Base-by-base conservation (phyloP, 2,329 filamentous ascomycete species). In the Colletotrichum liaoningense region DNA sequence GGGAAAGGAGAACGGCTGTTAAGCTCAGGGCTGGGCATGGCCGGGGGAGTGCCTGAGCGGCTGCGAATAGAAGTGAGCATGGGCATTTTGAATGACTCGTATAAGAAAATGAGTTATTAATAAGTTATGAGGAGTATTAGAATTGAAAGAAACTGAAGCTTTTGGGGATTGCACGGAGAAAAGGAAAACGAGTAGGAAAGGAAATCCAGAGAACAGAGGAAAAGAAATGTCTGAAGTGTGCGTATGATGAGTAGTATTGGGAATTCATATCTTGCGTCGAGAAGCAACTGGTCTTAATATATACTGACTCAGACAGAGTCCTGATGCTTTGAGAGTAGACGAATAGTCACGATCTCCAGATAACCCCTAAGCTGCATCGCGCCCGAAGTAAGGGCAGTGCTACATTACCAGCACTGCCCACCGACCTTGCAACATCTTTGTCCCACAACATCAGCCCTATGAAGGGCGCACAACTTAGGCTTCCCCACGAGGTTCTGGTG, bases 361-460 rank as follows among this genome's bases (percentile, higher is more conserved):
- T 12, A n/a, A 49, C 35, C 11, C 46, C 38, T 42, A 19, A 19
- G 54, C 22, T 19, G 12, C 24, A 9, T 24, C 11, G n/a, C 30
- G 49, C 19, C 52, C 26, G 49, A 35, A 46, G n/a, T 42, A 22
- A 24, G 28, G 66, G 66, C 66, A 24, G 57, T 63, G 66, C 58
- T 1, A 1, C 19, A 24, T 24, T 16, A 28, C 46, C 12, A 33
- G 58, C 66, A 63, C 59, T 42, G 33, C 58, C 58, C 49, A 26
- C 46, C 26, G 24, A 5, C 35, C 24, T 26, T 4, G 38, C 58
- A 38, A 46, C 49, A 22, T 63, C 5, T 35, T 14, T 24, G 49
- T 57, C 24, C 16, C 66, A 69, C 35, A 38, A 30, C 33, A n/a
- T 69, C 66, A 64, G 66, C 66, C 66, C 49, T 69, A 64, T 19